Base-by-base conservation (phyloP, 2,329 filamentous ascomycete genomes). In the Colletotrichum cordylinicola region DNA sequence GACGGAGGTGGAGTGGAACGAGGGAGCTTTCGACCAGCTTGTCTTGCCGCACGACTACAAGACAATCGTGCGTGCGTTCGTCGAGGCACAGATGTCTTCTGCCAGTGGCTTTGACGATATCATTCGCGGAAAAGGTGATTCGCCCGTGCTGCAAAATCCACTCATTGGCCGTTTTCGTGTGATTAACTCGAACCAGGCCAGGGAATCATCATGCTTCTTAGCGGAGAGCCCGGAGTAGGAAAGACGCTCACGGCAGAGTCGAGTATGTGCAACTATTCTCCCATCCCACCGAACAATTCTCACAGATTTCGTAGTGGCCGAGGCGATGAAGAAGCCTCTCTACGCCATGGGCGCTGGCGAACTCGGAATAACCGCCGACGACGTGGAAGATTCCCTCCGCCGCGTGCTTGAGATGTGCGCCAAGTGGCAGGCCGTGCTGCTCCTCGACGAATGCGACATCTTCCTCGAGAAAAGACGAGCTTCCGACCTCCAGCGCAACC, bases 231-330 rank as follows among this genome's bases (percentile, higher is more conserved):
- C 1, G 56, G 56, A 29, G 31, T 31, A 1, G 56, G 56, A 4
- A 61, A 61, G 27, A 61, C 56, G 0, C 27, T 61, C 27, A 61
- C 56, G 24, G 24, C 56, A 27, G 56, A 61, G 56, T 31, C 56
- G 1, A 13, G 56, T 33, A 31, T n/a, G 27, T 35, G 12, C 10
- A 18, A 4, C 8, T n/a, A 8, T 0, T 58, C 8, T 6, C 24
- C 3, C 13, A 29, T 18, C 0, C 5, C 12, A 9, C 24, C 18
- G 2, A 2, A 3, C 2, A 24, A 1, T 6, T 10, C 55, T 29
- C 0, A 18, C 55, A 52, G 0, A 13, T 21, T 2, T 6, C 4
- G 1, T 10, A 58, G 55, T 58, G 13, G 21, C 55, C 55, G 55
- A 58, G 8, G 55, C 55, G 13, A 58, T 58, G 55, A 58, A 58